Evolutionary conservation across 2,329 filamentous ascomycete genomes (phyloP).

Genomic region (Paraphoma sp.): DNA sequence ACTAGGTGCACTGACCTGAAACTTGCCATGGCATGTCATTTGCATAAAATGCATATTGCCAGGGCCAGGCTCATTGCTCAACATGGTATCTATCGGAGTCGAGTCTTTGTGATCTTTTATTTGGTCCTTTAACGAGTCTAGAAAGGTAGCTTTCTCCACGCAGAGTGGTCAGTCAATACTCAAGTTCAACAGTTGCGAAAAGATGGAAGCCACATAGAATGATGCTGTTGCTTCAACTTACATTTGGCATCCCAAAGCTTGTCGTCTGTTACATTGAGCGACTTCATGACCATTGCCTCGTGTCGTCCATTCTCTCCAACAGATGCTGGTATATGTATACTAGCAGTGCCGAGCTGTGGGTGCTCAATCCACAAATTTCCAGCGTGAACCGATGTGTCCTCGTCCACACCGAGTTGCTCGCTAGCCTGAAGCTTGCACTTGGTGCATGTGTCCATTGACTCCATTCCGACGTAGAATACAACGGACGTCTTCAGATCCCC

Average conservation of each 20-base stretch:
- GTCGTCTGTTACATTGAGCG: constrained; percentile 67
- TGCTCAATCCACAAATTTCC: constrained; percentile 75
- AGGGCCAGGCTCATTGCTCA: constrained; percentile 66
- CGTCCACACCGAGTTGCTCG: constrained; percentile 54
- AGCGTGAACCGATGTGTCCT: constrained; percentile 61
- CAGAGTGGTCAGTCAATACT: constrained; percentile 18
- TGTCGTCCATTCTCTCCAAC: constrained; percentile 63
- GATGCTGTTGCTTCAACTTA: constrained; percentile 37
- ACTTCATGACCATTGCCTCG: constrained; percentile 76
- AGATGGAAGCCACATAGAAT: too few relatives aligned
- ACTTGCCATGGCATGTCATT: constrained; percentile 84
- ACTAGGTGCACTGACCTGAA: constrained; percentile 60
- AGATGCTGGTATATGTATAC: constrained; percentile 70
- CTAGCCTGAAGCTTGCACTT: constrained; percentile 60
- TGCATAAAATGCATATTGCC: constrained; percentile 89
- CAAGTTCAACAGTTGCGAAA: too few relatives aligned
- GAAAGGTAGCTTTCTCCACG: constrained; percentile 62
- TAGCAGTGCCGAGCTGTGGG: constrained; percentile 76
- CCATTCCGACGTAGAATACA: constrained; percentile 80
- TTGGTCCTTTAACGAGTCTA: constrained; percentile 67
- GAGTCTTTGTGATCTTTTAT: constrained; percentile 43
- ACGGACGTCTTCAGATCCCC: constrained; percentile 74
- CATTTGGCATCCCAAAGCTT: constrained; percentile 80
- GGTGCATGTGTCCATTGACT: constrained; percentile 67
- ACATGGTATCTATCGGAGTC: constrained; percentile 51